Evolutionary conservation across 2,329 filamentous ascomycete genomes (phyloP).

Genomic region (Mycosphaerella sp.): DNA sequence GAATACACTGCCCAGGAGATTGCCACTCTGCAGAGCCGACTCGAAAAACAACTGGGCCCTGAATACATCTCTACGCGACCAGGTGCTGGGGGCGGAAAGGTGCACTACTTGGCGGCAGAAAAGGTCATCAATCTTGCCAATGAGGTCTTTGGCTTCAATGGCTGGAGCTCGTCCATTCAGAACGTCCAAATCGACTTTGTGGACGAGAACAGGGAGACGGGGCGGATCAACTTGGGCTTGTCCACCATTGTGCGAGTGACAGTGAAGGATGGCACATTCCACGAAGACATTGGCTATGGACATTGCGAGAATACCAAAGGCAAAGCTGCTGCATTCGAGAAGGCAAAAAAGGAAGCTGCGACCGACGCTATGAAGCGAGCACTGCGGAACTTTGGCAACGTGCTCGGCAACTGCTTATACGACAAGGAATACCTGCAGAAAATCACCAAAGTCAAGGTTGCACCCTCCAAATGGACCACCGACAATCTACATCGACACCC

Average conservation of each 20-base stretch:
- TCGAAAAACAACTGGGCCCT: constrained; percentile 90
- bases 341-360: constrained; percentile 96
- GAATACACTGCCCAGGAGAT: constrained; percentile 88
- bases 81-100: constrained; percentile 75
- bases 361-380: constrained; percentile 90
- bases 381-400: constrained; percentile 86
- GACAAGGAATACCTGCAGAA: constrained; percentile 89
- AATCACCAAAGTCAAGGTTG: constrained; percentile 81
- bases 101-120: constrained; percentile 92
- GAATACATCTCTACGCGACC: constrained; percentile 88
- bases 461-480: constrained; percentile 70
- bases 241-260: constrained; percentile 89
- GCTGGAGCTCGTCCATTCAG: constrained; percentile 94
- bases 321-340: constrained; percentile 94
- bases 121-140: constrained; percentile 95
- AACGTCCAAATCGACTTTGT: constrained; percentile 94
- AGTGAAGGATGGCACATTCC: constrained; percentile 86
- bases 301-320: constrained; percentile 94
- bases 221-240: constrained; percentile 75
- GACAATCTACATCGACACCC: constrained; percentile 74
- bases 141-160: constrained; percentile 94
- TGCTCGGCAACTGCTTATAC: constrained; percentile 97
- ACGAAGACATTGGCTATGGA: constrained; percentile 96
- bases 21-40: constrained; percentile 73
- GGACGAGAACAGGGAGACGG: constrained; percentile 72